Conservation (phyloP, 129 eudicot species). For the Heracleum sosnowskyi region DNA sequence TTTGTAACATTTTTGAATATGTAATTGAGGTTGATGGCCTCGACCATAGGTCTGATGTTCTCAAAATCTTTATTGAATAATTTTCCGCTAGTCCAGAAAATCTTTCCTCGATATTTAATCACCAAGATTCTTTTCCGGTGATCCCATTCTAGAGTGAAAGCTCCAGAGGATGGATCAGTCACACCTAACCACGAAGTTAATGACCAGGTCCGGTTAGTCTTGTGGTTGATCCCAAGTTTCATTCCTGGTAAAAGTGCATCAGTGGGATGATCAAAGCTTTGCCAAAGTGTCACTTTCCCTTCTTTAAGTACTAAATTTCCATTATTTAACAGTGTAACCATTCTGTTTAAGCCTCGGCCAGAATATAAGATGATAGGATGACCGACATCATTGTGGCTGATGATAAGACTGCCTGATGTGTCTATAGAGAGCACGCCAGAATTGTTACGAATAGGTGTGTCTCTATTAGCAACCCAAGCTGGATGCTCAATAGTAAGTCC, state of each 20-base stretch:
- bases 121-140: constrained; percentile 4
- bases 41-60: background rate
- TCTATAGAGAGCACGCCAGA: constrained; percentile 21
- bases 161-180: constrained; percentile 9
- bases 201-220: constrained; percentile 19
- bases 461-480: constrained; percentile 39
- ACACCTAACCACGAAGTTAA: constrained; percentile 26
- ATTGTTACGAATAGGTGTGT: constrained; percentile 23
- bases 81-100: constrained; percentile 31
- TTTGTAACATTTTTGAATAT: constrained; percentile 18
- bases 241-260: constrained; percentile 30
- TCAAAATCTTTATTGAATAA: constrained; percentile 5
- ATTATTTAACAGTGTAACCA: constrained; percentile 8
- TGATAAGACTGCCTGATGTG: constrained; percentile 21
- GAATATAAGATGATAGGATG: constrained; percentile 9
- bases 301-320: constrained; percentile 24
- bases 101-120: constrained; percentile 16
- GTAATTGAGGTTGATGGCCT: background rate
- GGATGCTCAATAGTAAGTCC: background rate
- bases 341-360: background rate
- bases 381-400: background rate
- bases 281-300: constrained; percentile 22
- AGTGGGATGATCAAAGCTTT: constrained; percentile 27
- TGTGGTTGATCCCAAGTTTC: constrained; percentile 26
- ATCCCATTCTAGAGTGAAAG: constrained; percentile 17